A percentile compares a stretch with the other conserved stretches of the same genome.
Evolutionary conservation across 176 grass and related monocot genomes (phyloP).

Genomic region (Aechmea fasciata): DNA sequence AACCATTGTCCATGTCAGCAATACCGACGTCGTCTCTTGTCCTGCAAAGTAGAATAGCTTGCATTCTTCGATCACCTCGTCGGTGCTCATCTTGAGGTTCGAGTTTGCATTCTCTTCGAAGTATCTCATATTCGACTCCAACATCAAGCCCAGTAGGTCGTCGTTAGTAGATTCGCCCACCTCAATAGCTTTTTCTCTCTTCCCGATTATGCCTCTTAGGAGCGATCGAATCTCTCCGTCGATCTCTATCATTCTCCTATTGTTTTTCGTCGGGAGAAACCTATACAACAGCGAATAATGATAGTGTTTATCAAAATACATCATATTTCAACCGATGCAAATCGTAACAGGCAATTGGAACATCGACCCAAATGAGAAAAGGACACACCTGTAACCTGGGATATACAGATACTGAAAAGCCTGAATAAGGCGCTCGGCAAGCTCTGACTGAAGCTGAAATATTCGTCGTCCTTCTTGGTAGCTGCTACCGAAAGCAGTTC

Average conservation of each 20-base stretch:
- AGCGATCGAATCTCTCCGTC: conserved; percentile 29
- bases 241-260: conserved; percentile 34
- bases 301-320: background rate
- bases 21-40: conserved; percentile 68
- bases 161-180: conserved; percentile 13
- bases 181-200: conserved; percentile 29
- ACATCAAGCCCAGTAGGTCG: conserved; percentile 38
- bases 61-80: conserved; percentile 81
- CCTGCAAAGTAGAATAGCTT: conserved; percentile 90
- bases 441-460: conserved; percentile 43
- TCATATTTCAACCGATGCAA: background rate
- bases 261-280: conserved; percentile 36
- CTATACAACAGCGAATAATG: conserved; percentile 10
- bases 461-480: conserved; percentile 53
- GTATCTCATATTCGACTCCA: conserved; percentile 40
- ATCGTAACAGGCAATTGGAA: background rate
- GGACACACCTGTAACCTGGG: conserved; percentile 42
- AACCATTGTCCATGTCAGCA: conserved; percentile 74
- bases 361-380: background rate
- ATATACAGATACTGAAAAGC: conserved; percentile 17
- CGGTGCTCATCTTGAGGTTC: conserved; percentile 34
- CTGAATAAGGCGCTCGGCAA: conserved; percentile 12
- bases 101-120: conserved; percentile 14
- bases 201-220: conserved; percentile 27
- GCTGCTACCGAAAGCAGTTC: conserved; percentile 58